Percentiles rank a stretch among this genome's conserved stretches.
Evolutionary conservation across 2,329 filamentous ascomycete species (phyloP).

Genomic region (Aurifilum marmelostoma): DNA sequence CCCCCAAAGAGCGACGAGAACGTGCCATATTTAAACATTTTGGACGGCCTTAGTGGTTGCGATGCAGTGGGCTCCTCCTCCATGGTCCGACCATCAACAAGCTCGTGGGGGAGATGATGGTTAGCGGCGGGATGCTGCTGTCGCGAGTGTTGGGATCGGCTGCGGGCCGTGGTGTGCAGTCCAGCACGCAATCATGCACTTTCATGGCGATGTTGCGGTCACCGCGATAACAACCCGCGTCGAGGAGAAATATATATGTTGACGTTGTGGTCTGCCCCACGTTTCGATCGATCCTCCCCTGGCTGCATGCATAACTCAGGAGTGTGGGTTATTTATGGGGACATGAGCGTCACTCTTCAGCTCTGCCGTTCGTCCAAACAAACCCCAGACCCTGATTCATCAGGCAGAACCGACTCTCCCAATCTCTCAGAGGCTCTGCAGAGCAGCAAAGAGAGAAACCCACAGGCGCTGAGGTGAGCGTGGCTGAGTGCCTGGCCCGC

Average conservation of each 20-base stretch:
- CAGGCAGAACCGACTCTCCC: background rate
- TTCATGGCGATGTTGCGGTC: slow-evolving; percentile 22
- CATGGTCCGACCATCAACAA: background rate
- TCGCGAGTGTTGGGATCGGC: background rate
- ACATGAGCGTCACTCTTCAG: slow-evolving; percentile 9
- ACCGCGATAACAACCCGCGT: background rate
- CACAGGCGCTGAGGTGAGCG: background rate
- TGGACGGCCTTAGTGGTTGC: slow-evolving; percentile 4
- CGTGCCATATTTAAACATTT: slow-evolving; percentile 22
- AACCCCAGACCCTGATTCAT: slow-evolving; percentile 1
- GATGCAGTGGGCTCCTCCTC: slow-evolving; percentile 6
- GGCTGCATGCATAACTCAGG: slow-evolving; percentile 7
- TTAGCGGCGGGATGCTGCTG: background rate
- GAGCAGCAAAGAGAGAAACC: background rate
- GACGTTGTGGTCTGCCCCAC: background rate
- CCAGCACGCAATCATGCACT: slow-evolving; percentile 27
- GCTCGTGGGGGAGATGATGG: background rate
- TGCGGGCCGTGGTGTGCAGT: background rate
- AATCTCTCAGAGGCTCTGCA: background rate
- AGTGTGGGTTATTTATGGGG: slow-evolving; percentile 16
- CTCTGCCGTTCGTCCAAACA: background rate
- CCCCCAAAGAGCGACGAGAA: slow-evolving; percentile 10
- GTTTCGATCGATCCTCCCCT: slow-evolving; percentile 3
- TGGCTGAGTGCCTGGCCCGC: background rate
- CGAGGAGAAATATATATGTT: slow-evolving; percentile 9